These are phyloP conservation scores for Tarenaya hassleriana DNA, from an alignment of 345 rosid genomes.

Conservation along the genomic window DNA sequence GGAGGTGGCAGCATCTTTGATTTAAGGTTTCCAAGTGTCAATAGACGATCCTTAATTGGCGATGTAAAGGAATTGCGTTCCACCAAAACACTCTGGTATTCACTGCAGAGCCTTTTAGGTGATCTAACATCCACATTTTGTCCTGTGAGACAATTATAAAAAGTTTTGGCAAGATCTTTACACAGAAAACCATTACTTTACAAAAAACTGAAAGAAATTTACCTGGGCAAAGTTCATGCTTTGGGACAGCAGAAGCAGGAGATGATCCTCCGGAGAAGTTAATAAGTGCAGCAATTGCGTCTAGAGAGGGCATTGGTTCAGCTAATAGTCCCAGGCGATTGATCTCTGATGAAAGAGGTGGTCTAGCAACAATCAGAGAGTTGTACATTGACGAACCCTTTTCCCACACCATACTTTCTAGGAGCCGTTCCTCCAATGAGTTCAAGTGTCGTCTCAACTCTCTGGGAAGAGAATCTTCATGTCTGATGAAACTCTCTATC, in stretches of 20 bases:
- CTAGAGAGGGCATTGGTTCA: constrained; percentile 84
- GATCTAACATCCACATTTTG: constrained; percentile 81
- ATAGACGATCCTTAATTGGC: constrained; percentile 71
- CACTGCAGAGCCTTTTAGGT: constrained; percentile 56
- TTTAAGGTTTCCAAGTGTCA: constrained; percentile 49
- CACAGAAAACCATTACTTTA: constrained; percentile 3
- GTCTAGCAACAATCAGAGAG: constrained; percentile 81
- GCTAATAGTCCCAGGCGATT: constrained; percentile 61
- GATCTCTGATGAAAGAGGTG: constrained; percentile 58
- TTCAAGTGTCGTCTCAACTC: constrained; percentile 94
- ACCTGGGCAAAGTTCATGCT: constrained; percentile 55
- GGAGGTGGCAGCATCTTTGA: constrained; percentile 65
- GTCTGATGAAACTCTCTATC: constrained; percentile 93
- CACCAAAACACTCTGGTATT: constrained; percentile 77
- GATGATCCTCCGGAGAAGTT: constrained; percentile 46
- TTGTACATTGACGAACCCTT: constrained; percentile 96
- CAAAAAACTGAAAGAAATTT: constrained; percentile 8
- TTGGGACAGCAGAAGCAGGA: constrained; percentile 37
- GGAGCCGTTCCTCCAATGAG: constrained; percentile 92
- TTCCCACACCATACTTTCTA: constrained; percentile 99
- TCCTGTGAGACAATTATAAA: constrained; percentile 46
- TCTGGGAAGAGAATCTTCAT: constrained; percentile 93
- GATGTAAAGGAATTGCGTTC: constrained; percentile 76
- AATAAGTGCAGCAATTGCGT: constrained; percentile 67
- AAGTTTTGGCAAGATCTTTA: neutral